Percentiles rank a stretch among this genome's conserved stretches.
Conservation (phyloP, 2,329 filamentous ascomycete species). For the Fusarium clavum region DNA sequence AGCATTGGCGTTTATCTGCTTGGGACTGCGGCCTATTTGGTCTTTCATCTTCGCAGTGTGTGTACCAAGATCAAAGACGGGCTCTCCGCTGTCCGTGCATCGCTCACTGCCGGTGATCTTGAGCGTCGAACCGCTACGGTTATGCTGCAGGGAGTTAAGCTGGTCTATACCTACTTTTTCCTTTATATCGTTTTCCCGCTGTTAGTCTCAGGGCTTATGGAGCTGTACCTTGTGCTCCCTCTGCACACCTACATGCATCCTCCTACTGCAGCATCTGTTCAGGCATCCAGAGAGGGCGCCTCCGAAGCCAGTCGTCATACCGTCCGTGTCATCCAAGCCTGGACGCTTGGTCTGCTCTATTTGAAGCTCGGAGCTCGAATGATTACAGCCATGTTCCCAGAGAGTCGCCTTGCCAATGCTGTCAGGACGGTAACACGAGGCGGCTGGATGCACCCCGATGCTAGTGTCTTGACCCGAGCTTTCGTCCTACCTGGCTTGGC, state of each 20-base stretch:
- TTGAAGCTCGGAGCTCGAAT: constrained; percentile 81
- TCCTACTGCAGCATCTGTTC: constrained; percentile 47
- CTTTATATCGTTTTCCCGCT: constrained; percentile 85
- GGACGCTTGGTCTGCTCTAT: constrained; percentile 93
- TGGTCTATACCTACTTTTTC: constrained; percentile 80
- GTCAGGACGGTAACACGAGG: constrained; percentile 78
- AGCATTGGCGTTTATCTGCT: constrained; percentile 88
- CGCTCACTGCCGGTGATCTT: constrained; percentile 39
- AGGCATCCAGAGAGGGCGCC: constrained; percentile 42
- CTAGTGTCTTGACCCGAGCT: constrained; percentile 81
- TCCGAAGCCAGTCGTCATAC: constrained; percentile 65
- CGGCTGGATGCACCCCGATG: constrained; percentile 84
- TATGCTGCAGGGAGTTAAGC: constrained; percentile 52
- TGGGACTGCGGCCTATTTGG: constrained; percentile 73
- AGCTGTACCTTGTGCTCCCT: constrained; percentile 90
- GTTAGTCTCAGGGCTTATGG: constrained; percentile 81
- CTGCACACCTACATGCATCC: constrained; percentile 80
- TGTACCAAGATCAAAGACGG: constrained; percentile 50
- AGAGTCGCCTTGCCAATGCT: constrained; percentile 78
- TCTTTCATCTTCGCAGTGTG: constrained; percentile 63
- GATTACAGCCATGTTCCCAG: constrained; percentile 73
- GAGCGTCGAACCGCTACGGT: constrained; percentile 46
- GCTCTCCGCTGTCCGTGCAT: constrained; percentile 38
- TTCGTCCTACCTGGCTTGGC: constrained; percentile 82
- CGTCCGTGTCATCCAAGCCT: constrained; percentile 90